A percentile compares a stretch with the other conserved stretches of the same genome.
Evolutionary conservation across 228 moss, liverwort and hornwort genomes (phyloP).

Genomic region (Sphagnum magellanicum): DNA sequence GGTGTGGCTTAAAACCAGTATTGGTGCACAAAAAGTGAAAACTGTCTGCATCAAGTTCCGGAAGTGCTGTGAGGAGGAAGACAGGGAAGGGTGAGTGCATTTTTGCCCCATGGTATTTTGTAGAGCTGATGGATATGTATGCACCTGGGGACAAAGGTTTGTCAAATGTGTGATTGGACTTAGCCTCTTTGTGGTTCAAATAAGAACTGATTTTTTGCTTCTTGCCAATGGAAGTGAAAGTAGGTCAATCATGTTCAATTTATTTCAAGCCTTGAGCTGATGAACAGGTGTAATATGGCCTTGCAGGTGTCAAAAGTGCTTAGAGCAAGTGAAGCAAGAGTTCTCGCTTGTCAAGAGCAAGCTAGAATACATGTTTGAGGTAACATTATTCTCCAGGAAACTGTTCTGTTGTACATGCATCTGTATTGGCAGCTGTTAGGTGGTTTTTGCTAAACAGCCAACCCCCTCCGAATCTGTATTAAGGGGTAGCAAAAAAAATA

Average conservation of each 20-base stretch:
- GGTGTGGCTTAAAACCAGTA: constrained; percentile 19
- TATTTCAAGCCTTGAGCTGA: neutral
- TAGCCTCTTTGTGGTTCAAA: neutral
- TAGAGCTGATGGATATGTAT: neutral
- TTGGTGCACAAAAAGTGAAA: constrained; percentile 91
- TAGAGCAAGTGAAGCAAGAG: constrained; percentile 71
- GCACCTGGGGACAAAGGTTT: neutral
- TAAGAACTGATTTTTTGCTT: neutral
- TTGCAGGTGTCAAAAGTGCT: constrained; percentile 66
- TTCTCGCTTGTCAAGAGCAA: constrained; percentile 62
- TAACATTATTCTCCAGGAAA: constrained; percentile 5
- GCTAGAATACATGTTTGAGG: constrained; percentile 72
- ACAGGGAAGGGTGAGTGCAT: constrained; percentile 60
- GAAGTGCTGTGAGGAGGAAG: constrained; percentile 67
- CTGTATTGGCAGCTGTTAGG: too few relatives aligned
- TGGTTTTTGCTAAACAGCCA: too few relatives aligned
- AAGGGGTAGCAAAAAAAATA: too few relatives aligned
- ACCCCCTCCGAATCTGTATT: too few relatives aligned
- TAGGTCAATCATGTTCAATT: neutral
- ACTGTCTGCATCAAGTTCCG: constrained; percentile 73
- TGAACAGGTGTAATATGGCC: neutral
- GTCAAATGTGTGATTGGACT: too few relatives aligned
- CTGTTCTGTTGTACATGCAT: too few relatives aligned
- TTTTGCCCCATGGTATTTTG: neutral
- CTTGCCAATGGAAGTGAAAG: neutral